Evolutionary conservation across 1,139 yeast genomes (phyloP).

Genomic region (Candida smagusa): DNA sequence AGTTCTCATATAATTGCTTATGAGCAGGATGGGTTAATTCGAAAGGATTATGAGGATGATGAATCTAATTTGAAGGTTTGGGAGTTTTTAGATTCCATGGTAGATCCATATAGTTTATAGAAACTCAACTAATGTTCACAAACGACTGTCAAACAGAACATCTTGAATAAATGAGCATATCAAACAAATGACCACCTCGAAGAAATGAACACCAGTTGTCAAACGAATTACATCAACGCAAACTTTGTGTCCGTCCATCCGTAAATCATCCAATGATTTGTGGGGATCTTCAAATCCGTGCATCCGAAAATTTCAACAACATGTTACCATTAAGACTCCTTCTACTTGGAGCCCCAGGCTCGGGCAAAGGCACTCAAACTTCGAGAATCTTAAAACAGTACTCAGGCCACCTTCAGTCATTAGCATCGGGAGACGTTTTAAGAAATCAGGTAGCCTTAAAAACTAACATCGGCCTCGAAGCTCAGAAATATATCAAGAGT

Average conservation of each 20-base stretch:
- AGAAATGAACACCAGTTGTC: no score
- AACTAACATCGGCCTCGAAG: constrained; percentile 58
- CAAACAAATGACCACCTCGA: no score
- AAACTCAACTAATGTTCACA: not conserved
- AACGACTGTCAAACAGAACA: not conserved
- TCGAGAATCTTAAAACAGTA: constrained; percentile 55
- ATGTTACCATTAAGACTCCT: constrained; percentile 57
- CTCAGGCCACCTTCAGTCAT: constrained; percentile 42
- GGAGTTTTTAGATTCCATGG: constrained; percentile 1
- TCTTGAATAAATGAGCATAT: not conserved
- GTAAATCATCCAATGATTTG: not conserved
- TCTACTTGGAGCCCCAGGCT: constrained; percentile 88
- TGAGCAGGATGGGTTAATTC: constrained; percentile 3
- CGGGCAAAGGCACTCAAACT: constrained; percentile 92
- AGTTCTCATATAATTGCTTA: constrained; percentile 4
- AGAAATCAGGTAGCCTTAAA: constrained; percentile 60
- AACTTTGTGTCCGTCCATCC: not conserved
- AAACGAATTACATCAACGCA: no score
- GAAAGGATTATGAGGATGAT: constrained; percentile 5
- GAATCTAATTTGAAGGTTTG: constrained; percentile 4
- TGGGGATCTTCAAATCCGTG: no score
- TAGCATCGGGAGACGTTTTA: constrained; percentile 83
- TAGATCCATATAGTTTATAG: constrained; percentile 4
- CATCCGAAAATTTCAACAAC: not conserved
- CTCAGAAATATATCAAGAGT: constrained; percentile 49